These are phyloP conservation scores for Mycena indigotica DNA, from an alignment of 768 basidiomycete genomes.

Conservation along the genomic window DNA sequence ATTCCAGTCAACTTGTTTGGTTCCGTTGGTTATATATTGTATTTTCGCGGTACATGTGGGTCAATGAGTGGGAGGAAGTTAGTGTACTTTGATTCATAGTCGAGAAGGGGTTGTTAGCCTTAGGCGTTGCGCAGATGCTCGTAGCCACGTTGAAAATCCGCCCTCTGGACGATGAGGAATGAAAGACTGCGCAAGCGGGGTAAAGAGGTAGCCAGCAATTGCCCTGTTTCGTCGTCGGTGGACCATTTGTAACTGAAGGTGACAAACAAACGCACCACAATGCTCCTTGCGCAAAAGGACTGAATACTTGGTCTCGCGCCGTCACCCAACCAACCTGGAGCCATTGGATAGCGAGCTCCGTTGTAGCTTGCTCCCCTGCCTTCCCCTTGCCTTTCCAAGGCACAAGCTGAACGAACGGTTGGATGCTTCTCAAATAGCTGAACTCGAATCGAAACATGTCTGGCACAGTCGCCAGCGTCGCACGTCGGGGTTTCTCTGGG, in stretches of 20 bases:
- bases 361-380: constrained; percentile 7
- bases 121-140: constrained; percentile 12
- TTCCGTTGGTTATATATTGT: constrained; percentile 83
- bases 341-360: constrained; percentile 42
- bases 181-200: constrained; percentile 13
- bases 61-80: constrained; percentile 77
- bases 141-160: constrained; percentile 17
- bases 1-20: constrained; percentile 81
- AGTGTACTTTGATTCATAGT: not conserved
- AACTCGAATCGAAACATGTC: constrained; percentile 74
- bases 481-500: constrained; percentile 27
- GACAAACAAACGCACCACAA: constrained; percentile 41
- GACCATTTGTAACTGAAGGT: too few relatives aligned
- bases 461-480: constrained; percentile 59
- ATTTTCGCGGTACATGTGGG: constrained; percentile 91
- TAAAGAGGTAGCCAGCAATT: constrained; percentile 13
- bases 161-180: constrained; percentile 16
- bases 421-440: constrained; percentile 66
- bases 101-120: constrained; percentile 39
- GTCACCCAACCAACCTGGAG: constrained; percentile 47
- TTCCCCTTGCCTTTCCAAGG: constrained; percentile 9
- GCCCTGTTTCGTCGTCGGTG: constrained; percentile 7
- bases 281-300: constrained; percentile 50
- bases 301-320: constrained; percentile 52
- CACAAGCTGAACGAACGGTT: constrained; percentile 48